These are phyloP conservation scores for Crithidia bombi DNA, from an alignment of 208 protist genomes.

Conservation along the genomic window DNA sequence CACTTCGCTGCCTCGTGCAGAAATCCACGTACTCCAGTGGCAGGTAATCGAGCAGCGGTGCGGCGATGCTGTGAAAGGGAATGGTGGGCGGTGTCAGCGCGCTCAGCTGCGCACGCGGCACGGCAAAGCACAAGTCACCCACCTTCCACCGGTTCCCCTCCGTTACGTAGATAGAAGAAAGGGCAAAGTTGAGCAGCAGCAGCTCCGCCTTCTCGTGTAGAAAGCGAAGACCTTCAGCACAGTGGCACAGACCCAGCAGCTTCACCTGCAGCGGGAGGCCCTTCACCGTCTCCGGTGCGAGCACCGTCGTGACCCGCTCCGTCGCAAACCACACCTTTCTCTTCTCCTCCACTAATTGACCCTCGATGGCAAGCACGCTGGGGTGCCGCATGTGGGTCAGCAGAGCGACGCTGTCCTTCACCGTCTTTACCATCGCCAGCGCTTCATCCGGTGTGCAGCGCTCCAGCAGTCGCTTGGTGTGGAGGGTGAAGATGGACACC, in stretches of 20 bases:
- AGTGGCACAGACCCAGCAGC: slow-evolving; percentile 48
- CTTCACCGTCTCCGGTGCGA: slow-evolving; percentile 30
- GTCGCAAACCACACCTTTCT: slow-evolving; percentile 51
- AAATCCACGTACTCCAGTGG: slow-evolving; percentile 46
- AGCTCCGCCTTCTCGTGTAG: slow-evolving; percentile 55
- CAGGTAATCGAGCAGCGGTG: slow-evolving; percentile 66
- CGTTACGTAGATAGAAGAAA: slow-evolving; percentile 53
- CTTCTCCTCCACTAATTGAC: slow-evolving; percentile 42
- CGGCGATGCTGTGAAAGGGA: slow-evolving; percentile 36
- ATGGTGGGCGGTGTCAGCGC: slow-evolving; percentile 8
- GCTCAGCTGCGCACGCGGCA: slow-evolving; percentile 21
- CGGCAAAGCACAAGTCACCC: slow-evolving; percentile 51
- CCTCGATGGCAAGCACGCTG: slow-evolving; percentile 45
- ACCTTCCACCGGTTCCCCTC: slow-evolving; percentile 56
- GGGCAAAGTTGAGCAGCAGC: slow-evolving; percentile 54
- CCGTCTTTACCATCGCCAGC: slow-evolving; percentile 28
- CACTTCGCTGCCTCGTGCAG: background rate
- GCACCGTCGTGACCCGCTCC: slow-evolving; percentile 48
- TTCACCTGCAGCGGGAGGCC: slow-evolving; percentile 43
- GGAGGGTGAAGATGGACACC: slow-evolving; percentile 55
- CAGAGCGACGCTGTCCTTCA: slow-evolving; percentile 37
- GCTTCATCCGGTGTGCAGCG: slow-evolving; percentile 34
- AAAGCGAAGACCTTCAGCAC: slow-evolving; percentile 53
- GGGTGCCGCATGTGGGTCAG: slow-evolving; percentile 57
- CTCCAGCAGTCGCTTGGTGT: slow-evolving; percentile 37